Base-by-base conservation (phyloP, 345 rosid species). In the Chamaenerion angustifolium region DNA sequence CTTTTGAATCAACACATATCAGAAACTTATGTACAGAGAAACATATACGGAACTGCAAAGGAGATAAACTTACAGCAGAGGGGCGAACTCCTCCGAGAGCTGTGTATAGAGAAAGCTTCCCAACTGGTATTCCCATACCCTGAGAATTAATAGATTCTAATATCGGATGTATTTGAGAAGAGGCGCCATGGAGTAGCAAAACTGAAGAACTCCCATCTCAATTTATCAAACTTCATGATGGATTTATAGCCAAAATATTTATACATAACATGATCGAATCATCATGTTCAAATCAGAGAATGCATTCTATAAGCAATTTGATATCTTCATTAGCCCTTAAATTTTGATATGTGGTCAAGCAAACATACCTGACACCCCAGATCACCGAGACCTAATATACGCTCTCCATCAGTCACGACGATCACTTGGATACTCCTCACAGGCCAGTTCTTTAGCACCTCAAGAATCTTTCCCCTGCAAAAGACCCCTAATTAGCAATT, bases 61-160 rank as follows among this genome's bases (percentile, higher is more conserved):
- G 19, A 18, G 12, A 52, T 63, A 46, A 56, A 66, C 85, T 69
- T 76, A 81, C 90, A 17, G 85, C 77, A 0, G 96, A 87, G 41
- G 94, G 96, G 65, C 90, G 94, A 65, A 83, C 62, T 46, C 96
- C 96, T 62, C 96, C 96, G 43, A 87, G 94, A 31, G 96, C 94
- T 15, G 94, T 73, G 70, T 85, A 88, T 51, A 88, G 71, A 13
- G 92, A 62, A 67, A 88, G 61, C 64, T 85, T 84, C 43, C 96
- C 88, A 27, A 83, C 96, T 43, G 96, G 94, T 59, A 87, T 87
- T 37, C 96, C 96, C 94, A 87, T 87, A 13, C 96, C 94, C 94
- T 80, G 45, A 61, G 51, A 52, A 58, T 42, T 58, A 4, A 12
- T 8, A 31, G 37, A 3, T 21, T 21, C 25, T 31, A 31, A 31